Conservation (phyloP, 225 moss, liverwort and hornwort species). For the Sphagnum contortum region DNA sequence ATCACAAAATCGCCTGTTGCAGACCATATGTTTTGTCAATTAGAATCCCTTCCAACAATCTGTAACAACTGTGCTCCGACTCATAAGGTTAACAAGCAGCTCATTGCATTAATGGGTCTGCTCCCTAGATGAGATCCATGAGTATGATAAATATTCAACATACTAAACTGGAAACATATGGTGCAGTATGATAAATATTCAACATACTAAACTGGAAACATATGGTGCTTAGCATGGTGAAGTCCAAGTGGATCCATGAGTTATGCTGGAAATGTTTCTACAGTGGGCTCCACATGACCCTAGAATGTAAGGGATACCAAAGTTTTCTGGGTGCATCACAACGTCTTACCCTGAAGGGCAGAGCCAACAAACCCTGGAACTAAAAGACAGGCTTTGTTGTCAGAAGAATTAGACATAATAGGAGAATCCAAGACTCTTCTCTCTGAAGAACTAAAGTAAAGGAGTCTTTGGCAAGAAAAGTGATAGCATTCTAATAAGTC, state of each 20-base stretch:
- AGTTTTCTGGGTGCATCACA: no score
- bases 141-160: not conserved
- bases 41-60: not conserved
- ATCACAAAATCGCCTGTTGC: conserved; percentile 47
- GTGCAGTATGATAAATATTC: not conserved
- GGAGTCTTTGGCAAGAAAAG: no score
- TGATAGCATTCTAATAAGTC: no score
- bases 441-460: no score
- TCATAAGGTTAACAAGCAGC: not conserved
- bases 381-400: no score
- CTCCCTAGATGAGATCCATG: not conserved
- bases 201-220: not conserved
- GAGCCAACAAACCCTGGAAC: no score
- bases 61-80: not conserved
- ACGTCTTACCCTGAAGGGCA: no score
- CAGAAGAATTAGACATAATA: no score
- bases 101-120: not conserved
- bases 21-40: not conserved
- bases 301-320: no score
- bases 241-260: not conserved
- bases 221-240: not conserved
- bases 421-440: no score
- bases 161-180: not conserved
- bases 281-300: no score
- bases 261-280: no score